phyloP scores from a whole-genome alignment of 23 red algal genomes.

The Gracilariopsis chorda region DNA sequence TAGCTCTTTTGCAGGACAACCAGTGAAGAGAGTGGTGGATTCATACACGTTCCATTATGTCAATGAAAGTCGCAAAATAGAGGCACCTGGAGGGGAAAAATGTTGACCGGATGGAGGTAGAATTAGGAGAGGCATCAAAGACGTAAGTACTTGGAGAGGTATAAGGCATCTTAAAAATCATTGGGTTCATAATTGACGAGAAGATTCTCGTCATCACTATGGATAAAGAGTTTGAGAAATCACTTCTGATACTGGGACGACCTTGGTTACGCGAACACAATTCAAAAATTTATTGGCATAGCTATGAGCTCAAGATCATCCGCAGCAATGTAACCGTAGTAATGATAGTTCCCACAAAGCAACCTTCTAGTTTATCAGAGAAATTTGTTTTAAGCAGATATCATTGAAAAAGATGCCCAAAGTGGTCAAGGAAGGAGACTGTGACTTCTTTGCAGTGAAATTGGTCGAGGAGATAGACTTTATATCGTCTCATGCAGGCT shows the following conservation, averaged over 20 bases:
- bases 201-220: not conserved
- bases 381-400: not conserved
- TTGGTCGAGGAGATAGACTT: not conserved
- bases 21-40: not conserved
- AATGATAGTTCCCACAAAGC: too few relatives aligned
- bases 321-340: too few relatives aligned
- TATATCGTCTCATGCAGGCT: not conserved
- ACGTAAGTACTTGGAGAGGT: not conserved
- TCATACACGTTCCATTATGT: not conserved
- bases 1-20: too few relatives aligned
- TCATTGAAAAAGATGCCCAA: conserved; percentile 3
- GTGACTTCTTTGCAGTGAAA: not conserved
- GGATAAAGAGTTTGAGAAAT: not conserved
- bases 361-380: too few relatives aligned
- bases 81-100: not conserved
- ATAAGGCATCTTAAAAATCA: not conserved
- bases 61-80: not conserved
- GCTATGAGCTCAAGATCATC: not conserved
- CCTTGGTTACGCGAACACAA: not conserved
- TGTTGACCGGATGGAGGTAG: not conserved
- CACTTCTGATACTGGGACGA: not conserved
- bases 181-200: not conserved
- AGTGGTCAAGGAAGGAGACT: not conserved
- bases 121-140: conserved; percentile 18
- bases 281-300: not conserved